Percentiles rank a stretch among this genome's conserved stretches.
phyloP scores from a whole-genome alignment of 2,329 filamentous ascomycete genomes.

The Passalora sequoiae region DNA sequence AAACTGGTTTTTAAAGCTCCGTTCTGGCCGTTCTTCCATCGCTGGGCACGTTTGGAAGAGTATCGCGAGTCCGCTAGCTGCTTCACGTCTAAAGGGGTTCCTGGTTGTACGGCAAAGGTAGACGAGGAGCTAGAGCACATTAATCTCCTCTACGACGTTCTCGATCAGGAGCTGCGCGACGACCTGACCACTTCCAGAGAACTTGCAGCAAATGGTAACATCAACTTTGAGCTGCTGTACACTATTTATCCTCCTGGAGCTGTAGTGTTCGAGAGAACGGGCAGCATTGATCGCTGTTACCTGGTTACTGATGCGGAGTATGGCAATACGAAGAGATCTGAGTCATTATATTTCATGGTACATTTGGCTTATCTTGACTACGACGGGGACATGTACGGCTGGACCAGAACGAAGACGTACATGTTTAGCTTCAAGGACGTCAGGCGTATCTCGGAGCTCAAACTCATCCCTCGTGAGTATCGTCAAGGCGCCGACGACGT shows the following conservation, averaged over 20 bases:
- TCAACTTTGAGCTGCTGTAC: conserved; percentile 34
- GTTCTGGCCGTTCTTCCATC: conserved; percentile 61
- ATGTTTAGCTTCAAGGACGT: conserved; percentile 1
- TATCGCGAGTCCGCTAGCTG: neutral
- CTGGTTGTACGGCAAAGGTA: too few relatives aligned
- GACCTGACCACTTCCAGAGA: conserved; percentile 39
- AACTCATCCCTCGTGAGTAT: neutral
- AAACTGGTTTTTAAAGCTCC: conserved; percentile 51
- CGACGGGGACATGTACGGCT: conserved; percentile 37
- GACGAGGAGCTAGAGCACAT: conserved; percentile 32
- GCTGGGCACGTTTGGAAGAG: conserved; percentile 44
- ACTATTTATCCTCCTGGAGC: conserved; percentile 32
- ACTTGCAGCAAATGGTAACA: conserved; percentile 31
- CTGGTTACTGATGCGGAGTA: neutral
- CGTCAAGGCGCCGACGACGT: neutral
- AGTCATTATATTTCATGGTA: conserved; percentile 23
- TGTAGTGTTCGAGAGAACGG: conserved; percentile 24
- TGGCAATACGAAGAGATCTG: neutral
- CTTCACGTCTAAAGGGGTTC: too few relatives aligned
- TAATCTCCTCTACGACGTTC: conserved; percentile 34
- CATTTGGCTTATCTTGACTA: conserved; percentile 33
- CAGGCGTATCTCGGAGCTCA: neutral
- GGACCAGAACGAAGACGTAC: neutral
- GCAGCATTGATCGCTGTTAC: neutral
- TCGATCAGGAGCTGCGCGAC: conserved; percentile 39